Evolutionary conservation across 441 rosid genomes (phyloP), one percentile per base, ranked within the genome.

Genomic region (Pelargonium cotyledonis): DNA sequence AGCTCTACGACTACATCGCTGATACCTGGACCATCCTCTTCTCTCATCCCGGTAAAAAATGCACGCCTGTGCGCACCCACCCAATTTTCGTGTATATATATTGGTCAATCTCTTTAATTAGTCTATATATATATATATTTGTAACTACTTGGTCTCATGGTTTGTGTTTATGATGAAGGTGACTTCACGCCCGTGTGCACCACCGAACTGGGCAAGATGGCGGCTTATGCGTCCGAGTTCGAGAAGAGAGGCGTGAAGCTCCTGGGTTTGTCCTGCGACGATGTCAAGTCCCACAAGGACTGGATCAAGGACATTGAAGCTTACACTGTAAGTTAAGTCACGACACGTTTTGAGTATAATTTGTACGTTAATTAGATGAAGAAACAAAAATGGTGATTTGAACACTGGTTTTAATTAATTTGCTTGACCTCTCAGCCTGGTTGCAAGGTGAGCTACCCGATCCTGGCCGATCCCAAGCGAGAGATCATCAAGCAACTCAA

Each of bases 131-230:
- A n/a, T n/a, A n/a, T n/a, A n/a, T n/a, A n/a, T n/a, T n/a, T n/a
- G n/a, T n/a, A n/a, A n/a, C n/a, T n/a, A n/a, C n/a, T n/a, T n/a
- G 1, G 16, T 1, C 1, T 68, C 9, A 0, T 12, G 18, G 14
- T 19, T 12, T 18, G 1, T 18, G 41, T n/a, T 9, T 14, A n/a
- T 23, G 35, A 18, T 73, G 68, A 43, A 88, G 95, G 85, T 41
- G 97, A 91, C 80, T 91, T 91, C 81, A 91, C 94, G 0, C 96
- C 96, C 0, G 95, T 87, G 0, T 91, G 94, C 74, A 91, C 94
- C 1, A 89, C 94, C 38, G 96, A 91, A 71, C 92, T 91, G 0
- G 89, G 87, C 1, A 82, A 82, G 77, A 85, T 91, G 84, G 96
- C 85, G 0, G 78, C 80, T 43, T 78, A 80, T 41, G 77, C 71